Base-by-base conservation (phyloP, 345 rosid genomes). In the Rhizophora mangle region DNA sequence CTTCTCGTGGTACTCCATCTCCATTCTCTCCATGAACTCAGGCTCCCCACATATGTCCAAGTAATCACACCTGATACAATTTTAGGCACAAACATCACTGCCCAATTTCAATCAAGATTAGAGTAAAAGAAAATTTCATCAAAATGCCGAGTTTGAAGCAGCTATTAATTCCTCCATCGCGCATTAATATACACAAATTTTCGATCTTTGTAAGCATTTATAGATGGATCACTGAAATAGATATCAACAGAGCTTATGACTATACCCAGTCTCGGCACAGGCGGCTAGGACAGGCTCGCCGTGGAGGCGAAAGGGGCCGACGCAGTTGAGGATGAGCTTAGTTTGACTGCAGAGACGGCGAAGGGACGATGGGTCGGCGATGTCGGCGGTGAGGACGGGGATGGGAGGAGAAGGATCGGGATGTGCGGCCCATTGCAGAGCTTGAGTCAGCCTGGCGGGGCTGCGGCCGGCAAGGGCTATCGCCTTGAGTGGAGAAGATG, bases 31-130 rank as follows among this genome's bases (percentile, higher is more conserved):
- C 92, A 91, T 93, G 67, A 91, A 93, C 85, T 91, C 97, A 26
- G 97, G 94, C 76, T 93, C 97, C 64, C 98, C 98, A 82, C 87
- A 80, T 69, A 88, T 93, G 79, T 93, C 98, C 91, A 93, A 78
- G 81, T 93, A 93, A 82, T 93, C 97, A 74, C 94, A 87, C 72
- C 94, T 86, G 75, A 29, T 19, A 49, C n/a, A 47, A 29, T 9
- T 24, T 68, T 13, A 30, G 29, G 13, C 43, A 63, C 19, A n/a
- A 36, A 11, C 34, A 13, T 43, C 49, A 43, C 11, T 55, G 27
- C 26, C 26, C 60, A 1, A 3, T 27, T 56, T 8, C 31, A 27
- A 56, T 77, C 68, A 61, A n/a, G 59, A 24, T 1, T 8, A 59
- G 31, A 30, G 49, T 4, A 59, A 3, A 32, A 32, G 21, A 37